These are phyloP conservation scores for Crithidia fasciculata DNA, from an alignment of 208 protist genomes.

Conservation along the genomic window DNA sequence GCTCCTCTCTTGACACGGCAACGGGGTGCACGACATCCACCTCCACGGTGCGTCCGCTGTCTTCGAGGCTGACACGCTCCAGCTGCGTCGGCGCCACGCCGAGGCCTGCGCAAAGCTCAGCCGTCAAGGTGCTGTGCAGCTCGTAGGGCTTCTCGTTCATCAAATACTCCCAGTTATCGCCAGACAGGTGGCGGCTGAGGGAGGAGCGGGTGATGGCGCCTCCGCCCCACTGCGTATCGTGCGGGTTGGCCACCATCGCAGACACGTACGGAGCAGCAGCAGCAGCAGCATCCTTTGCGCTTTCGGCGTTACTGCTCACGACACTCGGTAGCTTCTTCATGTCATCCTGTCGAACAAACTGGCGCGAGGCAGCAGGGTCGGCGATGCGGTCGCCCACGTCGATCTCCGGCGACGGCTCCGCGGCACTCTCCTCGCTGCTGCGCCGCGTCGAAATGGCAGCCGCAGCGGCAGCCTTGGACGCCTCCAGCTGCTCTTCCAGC, in stretches of 20 bases:
- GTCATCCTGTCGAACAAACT: constrained; percentile 24
- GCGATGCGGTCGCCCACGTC: neutral
- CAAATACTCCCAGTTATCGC: constrained; percentile 59
- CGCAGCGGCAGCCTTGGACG: no score
- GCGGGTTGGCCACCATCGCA: constrained; percentile 9
- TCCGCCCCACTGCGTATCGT: constrained; percentile 7
- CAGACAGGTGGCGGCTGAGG: constrained; percentile 43
- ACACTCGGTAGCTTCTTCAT: constrained; percentile 9
- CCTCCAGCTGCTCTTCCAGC: neutral
- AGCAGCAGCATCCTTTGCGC: neutral
- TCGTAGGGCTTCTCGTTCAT: constrained; percentile 58
- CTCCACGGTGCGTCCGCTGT: constrained; percentile 37
- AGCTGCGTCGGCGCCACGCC: constrained; percentile 51
- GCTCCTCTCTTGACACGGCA: constrained; percentile 36
- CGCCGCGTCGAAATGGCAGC: no score
- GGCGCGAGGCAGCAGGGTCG: neutral
- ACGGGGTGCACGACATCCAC: constrained; percentile 50
- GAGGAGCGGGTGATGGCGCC: constrained; percentile 22
- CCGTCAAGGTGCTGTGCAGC: constrained; percentile 40
- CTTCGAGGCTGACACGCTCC: constrained; percentile 27
- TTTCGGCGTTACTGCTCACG: neutral
- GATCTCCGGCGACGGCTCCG: constrained; percentile 1
- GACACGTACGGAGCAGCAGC: neutral
- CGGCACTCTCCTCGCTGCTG: no score
- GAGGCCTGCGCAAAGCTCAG: constrained; percentile 53